Evolutionary conservation across 257 asterid genomes (phyloP).

Genomic region (Nicotiana otophora): DNA sequence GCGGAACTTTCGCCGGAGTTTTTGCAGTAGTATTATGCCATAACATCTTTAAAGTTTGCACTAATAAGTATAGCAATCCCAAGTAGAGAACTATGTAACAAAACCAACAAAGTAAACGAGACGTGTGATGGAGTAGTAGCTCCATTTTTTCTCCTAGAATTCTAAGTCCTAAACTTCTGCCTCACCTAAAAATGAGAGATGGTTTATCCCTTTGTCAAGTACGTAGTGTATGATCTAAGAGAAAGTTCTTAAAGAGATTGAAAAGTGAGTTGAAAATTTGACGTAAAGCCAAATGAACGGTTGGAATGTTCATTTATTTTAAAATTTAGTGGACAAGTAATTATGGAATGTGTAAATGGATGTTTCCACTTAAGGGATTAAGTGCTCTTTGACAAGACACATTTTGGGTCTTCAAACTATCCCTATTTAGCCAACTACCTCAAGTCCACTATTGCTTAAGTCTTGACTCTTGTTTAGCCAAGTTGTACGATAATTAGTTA

Average conservation of each 20-base stretch:
- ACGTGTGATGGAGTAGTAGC: neutral
- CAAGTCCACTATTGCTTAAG: too few relatives aligned
- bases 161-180: neutral
- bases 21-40: neutral
- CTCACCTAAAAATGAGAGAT: neutral
- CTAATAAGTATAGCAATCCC: neutral
- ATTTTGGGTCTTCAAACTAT: neutral
- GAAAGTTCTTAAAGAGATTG: neutral
- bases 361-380: conserved; percentile 1
- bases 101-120: neutral
- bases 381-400: neutral
- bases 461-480: too few relatives aligned
- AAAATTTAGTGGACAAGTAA: neutral
- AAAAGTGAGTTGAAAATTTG: neutral
- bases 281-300: neutral
- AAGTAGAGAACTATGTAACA: neutral
- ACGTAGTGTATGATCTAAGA: neutral
- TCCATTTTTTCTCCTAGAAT: neutral
- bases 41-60: neutral
- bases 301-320: neutral
- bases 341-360: conserved; percentile 2
- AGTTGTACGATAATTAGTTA: too few relatives aligned
- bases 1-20: neutral
- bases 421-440: neutral
- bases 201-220: neutral